Conservation (phyloP, 2,329 filamentous ascomycete genomes). For the Arthrobotrys iridis region DNA sequence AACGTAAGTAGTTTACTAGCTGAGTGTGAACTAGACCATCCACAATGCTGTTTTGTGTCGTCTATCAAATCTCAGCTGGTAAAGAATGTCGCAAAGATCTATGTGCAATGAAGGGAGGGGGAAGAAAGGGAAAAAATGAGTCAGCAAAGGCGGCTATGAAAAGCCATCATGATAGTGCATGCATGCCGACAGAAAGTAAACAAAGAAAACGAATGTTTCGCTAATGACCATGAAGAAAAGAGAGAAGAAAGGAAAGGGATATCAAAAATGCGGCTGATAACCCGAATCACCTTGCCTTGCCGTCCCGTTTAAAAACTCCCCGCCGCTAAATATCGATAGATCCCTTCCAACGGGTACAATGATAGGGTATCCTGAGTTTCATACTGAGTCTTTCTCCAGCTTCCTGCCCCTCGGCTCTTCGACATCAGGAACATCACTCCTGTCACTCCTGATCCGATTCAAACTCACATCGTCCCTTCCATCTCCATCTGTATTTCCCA, state of each 20-base stretch:
- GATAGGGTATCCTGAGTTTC: neutral
- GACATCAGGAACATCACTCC: constrained; percentile 31
- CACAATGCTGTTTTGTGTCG: constrained; percentile 24
- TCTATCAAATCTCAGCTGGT: constrained; percentile 33
- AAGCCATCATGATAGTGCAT: constrained; percentile 13
- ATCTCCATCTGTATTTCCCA: constrained; percentile 45
- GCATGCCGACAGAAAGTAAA: neutral
- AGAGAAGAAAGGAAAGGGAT: neutral
- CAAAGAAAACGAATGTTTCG: constrained; percentile 29
- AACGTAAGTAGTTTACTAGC: constrained; percentile 28
- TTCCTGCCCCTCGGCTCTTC: constrained; percentile 39
- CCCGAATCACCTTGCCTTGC: constrained; percentile 9
- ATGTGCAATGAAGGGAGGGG: neutral
- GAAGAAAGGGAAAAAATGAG: too few relatives aligned
- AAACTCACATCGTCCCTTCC: constrained; percentile 54
- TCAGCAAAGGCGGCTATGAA: neutral
- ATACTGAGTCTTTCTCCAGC: constrained; percentile 35
- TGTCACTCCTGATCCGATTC: constrained; percentile 36
- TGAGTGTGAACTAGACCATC: constrained; percentile 4
- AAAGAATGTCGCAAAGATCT: constrained; percentile 6
- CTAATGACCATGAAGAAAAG: constrained; percentile 25
- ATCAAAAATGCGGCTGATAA: too few relatives aligned
- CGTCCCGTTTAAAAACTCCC: neutral
- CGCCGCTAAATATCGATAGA: neutral
- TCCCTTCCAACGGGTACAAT: neutral